Evolutionary conservation across 805 yeast genomes (phyloP), one percentile per base, ranked within the genome.

Genomic region (Saturnispora diversa): DNA sequence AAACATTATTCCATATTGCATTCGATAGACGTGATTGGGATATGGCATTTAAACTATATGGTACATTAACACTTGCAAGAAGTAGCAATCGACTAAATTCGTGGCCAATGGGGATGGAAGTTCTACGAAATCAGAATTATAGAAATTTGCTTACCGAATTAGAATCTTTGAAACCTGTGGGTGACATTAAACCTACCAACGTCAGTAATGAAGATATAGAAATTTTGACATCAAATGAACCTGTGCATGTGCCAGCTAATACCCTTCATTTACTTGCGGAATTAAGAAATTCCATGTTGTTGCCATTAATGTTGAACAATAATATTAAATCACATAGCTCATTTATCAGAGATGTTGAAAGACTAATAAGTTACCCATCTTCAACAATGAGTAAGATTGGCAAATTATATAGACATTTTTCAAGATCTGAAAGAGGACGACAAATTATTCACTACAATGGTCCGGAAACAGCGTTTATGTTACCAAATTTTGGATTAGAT

Each of bases 181-280:
- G 39, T 13, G 39, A 36, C 28, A 36, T n/a, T 11, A 27, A 27
- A 15, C 16, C 29, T 15, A 23, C 16, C 4, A 8, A 17, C 8
- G n/a, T 32, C 5, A 27, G 6, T 5, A 21, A 31, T 19, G 34
- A 31, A 11, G 39, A 36, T n/a, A 5, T 27, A 13, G 27, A 36
- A 6, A 19, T 26, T 10, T 5, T 27, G 10, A 28, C 11, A 15
- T 10, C 23, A 12, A 37, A 22, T 29, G n/a, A 37, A 5, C 19
- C 17, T 4, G 8, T 26, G 2, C 12, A 23, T 10, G 22, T 31
- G 4, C 23, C 35, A 6, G 11, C 31, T 30, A 27, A 39, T 17
- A 39, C 31, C 15, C 27, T 39, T 13, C 42, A 39, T 32, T 9
- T 13, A 9, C n/a, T 39, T 4, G 21, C 36, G 20, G 42, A 39